Percentiles rank a stretch among this genome's conserved stretches.
These are phyloP conservation scores for Catharanthus roseus DNA, from an alignment of 257 asterid species.

Conservation along the genomic window DNA sequence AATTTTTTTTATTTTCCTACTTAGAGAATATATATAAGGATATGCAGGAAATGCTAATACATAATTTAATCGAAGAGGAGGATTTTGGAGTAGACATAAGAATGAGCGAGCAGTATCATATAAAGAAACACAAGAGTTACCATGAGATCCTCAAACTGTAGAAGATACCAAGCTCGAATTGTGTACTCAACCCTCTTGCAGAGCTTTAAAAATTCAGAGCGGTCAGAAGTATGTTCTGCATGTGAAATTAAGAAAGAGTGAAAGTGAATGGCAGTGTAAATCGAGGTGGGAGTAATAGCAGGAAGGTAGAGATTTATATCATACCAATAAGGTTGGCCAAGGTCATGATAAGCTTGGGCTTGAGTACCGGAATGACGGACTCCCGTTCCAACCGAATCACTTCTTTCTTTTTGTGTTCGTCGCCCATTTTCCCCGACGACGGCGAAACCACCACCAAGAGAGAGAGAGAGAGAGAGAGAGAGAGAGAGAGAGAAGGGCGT, in stretches of 20 bases:
- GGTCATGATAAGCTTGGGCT: constrained; percentile 89
- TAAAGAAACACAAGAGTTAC: no score
- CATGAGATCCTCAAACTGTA: constrained; percentile 99
- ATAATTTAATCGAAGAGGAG: no score
- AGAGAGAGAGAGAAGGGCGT: background rate
- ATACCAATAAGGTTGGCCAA: constrained; percentile 88
- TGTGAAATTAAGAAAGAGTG: constrained; percentile 3
- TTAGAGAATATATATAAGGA: background rate
- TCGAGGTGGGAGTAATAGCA: no score
- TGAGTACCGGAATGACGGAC: constrained; percentile 87
- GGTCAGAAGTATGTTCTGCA: constrained; percentile 81
- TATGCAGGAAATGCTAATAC: background rate
- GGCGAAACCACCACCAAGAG: background rate
- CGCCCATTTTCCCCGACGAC: constrained; percentile 1
- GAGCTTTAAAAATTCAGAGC: constrained; percentile 86
- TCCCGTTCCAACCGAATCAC: constrained; percentile 91
- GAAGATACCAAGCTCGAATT: constrained; percentile 91
- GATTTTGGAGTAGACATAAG: background rate
- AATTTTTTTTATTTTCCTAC: no score
- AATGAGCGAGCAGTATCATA: no score
- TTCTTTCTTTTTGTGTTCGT: constrained; percentile 39
- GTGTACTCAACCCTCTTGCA: constrained; percentile 97
- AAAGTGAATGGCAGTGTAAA: no score
- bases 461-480: no score
- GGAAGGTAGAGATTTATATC: no score